Evolutionary conservation across 129 eudicot genomes (phyloP).

Genomic region (Flaveria ramosissima): DNA sequence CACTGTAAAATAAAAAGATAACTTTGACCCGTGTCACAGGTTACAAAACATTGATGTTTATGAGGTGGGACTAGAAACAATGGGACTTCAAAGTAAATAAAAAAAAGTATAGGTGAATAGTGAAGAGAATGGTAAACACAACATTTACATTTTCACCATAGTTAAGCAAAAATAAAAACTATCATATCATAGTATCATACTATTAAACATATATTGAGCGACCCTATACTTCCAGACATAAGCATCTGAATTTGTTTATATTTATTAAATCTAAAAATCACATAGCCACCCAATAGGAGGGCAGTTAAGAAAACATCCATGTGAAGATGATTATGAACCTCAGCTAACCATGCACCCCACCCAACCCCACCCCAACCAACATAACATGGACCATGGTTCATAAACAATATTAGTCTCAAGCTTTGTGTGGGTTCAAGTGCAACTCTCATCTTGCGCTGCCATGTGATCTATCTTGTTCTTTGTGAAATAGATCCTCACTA

Average conservation of each 20-base stretch:
- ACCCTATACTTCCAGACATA: background rate
- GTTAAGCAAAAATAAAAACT: background rate
- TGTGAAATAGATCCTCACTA: constrained; percentile 22
- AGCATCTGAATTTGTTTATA: background rate
- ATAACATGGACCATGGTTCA: constrained; percentile 31
- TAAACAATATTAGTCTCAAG: background rate
- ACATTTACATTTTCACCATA: background rate
- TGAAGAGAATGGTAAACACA: background rate
- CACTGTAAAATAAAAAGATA: no score
- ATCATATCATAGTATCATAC: background rate
- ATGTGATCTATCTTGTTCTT: constrained; percentile 25
- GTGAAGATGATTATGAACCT: constrained; percentile 31
- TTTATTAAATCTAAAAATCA: background rate
- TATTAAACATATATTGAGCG: background rate
- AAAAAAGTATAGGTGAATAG: background rate
- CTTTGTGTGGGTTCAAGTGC: constrained; percentile 21
- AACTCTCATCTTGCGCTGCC: constrained; percentile 25
- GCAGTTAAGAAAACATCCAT: constrained; percentile 37
- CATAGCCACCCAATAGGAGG: constrained; percentile 31
- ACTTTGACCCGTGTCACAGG: no score
- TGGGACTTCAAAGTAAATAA: background rate
- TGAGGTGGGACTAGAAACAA: no score
- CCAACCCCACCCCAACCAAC: constrained; percentile 19
- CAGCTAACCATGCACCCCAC: constrained; percentile 35
- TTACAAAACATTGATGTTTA: no score